Evolutionary conservation across 83 land plant species (phyloP).

Genomic region (Larix sibirica): DNA sequence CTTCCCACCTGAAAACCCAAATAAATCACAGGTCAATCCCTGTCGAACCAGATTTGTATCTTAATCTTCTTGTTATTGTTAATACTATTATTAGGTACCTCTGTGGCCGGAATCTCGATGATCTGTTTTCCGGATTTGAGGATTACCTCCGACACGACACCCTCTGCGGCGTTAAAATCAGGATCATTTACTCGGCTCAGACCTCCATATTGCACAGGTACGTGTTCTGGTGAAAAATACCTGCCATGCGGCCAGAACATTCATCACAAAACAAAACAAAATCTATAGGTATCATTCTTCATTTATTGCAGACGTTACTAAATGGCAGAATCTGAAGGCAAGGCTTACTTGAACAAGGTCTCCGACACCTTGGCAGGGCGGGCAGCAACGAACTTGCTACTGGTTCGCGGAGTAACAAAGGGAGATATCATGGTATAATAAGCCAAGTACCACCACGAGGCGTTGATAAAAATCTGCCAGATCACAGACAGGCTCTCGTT

Average conservation of each 20-base stretch:
- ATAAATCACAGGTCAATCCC: background rate
- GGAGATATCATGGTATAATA: slow-evolving; percentile 49
- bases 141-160: slow-evolving; percentile 30
- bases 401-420: slow-evolving; percentile 60
- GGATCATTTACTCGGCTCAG: slow-evolving; percentile 45
- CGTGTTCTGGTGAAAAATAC: slow-evolving; percentile 57
- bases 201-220: slow-evolving; percentile 71
- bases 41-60: background rate
- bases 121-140: slow-evolving; percentile 44
- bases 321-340: background rate
- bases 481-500: background rate
- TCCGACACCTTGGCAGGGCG: slow-evolving; percentile 50
- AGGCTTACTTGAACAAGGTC: slow-evolving; percentile 54
- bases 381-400: slow-evolving; percentile 71
- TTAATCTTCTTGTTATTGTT: slow-evolving; percentile 20
- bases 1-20: slow-evolving; percentile 21
- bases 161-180: slow-evolving; percentile 36
- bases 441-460: slow-evolving; percentile 69
- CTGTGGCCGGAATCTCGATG: slow-evolving; percentile 35
- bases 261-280: background rate
- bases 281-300: background rate
- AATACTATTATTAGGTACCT: slow-evolving; percentile 19
- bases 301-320: background rate
- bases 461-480: slow-evolving; percentile 57
- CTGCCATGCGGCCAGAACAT: slow-evolving; percentile 24